Evolutionary conservation across 169 alveolate genomes (phyloP).

Genomic region (Plasmodium knowlesi): DNA sequence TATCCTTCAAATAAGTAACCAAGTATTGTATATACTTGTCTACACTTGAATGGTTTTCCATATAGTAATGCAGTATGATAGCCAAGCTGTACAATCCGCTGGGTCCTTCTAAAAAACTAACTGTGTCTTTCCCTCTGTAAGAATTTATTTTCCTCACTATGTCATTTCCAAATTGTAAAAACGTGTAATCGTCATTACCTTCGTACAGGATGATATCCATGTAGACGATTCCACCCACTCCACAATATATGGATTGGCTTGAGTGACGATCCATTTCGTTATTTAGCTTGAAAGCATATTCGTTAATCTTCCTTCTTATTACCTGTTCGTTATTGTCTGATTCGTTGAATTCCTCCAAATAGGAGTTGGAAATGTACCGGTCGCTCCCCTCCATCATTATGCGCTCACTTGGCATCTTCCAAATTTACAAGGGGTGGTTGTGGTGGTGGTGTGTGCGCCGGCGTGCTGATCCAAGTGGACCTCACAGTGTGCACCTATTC

Average conservation of each 20-base stretch:
- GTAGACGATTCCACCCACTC: conserved; percentile 60
- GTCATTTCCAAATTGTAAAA: conserved; percentile 25
- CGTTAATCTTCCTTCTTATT: conserved; percentile 40
- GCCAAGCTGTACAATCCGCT: conserved; percentile 48
- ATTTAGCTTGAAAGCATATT: conserved; percentile 12
- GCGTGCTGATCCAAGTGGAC: not conserved
- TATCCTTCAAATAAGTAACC: conserved; percentile 4
- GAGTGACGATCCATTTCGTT: conserved; percentile 11
- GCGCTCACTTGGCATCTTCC: not conserved
- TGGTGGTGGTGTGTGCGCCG: not conserved
- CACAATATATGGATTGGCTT: conserved; percentile 46
- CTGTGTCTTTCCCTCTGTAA: conserved; percentile 6
- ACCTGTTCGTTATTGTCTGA: not conserved
- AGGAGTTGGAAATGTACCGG: conserved; percentile 18
- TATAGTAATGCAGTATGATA: conserved; percentile 26
- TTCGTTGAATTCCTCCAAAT: conserved; percentile 35
- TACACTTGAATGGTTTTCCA: conserved; percentile 32
- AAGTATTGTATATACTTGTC: conserved; percentile 16
- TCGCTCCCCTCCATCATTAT: conserved; percentile 8
- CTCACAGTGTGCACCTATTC: not conserved
- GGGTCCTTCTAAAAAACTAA: conserved; percentile 34
- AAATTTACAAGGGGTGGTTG: not conserved
- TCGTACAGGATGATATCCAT: conserved; percentile 53
- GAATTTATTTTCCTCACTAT: conserved; percentile 15
- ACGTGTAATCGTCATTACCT: conserved; percentile 11